A percentile compares a stretch with the other conserved stretches of the same genome.
Conservation (phyloP, 768 basidiomycete genomes). For the Suillus subalutaceus region DNA sequence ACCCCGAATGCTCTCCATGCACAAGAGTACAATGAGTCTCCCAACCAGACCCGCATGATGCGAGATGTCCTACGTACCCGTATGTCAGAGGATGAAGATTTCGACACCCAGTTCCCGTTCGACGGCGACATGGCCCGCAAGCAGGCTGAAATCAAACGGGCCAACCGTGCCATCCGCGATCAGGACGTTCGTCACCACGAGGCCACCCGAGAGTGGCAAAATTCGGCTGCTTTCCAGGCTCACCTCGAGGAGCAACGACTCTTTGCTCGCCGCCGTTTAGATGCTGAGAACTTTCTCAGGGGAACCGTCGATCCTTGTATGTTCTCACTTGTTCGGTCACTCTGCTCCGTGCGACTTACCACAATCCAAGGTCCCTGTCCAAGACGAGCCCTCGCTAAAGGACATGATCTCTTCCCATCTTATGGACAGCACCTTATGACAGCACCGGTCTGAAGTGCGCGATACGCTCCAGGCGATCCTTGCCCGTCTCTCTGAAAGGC, state of each 20-base stretch:
- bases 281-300: neutral
- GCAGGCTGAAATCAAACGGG: neutral
- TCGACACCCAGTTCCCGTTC: neutral
- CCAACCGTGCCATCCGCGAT: neutral
- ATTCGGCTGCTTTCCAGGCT: neutral
- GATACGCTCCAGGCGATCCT: slow-evolving; percentile 6
- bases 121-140: neutral
- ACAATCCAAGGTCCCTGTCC: neutral
- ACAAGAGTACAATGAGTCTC: neutral
- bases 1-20: slow-evolving; percentile 7
- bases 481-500: neutral
- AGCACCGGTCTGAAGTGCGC: slow-evolving; percentile 9
- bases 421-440: slow-evolving; percentile 8
- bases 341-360: neutral
- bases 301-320: neutral
- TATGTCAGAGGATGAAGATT: neutral
- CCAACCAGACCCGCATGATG: neutral
- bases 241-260: neutral
- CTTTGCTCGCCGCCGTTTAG: neutral
- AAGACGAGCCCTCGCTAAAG: neutral
- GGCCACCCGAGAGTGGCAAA: neutral
- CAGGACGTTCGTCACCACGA: slow-evolving; percentile 2
- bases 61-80: no score
- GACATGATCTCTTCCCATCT: neutral
- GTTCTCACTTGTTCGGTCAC: neutral